These are phyloP conservation scores for Kazachstania sp. DNA, from an alignment of 1,139 yeast species.

Conservation along the genomic window DNA sequence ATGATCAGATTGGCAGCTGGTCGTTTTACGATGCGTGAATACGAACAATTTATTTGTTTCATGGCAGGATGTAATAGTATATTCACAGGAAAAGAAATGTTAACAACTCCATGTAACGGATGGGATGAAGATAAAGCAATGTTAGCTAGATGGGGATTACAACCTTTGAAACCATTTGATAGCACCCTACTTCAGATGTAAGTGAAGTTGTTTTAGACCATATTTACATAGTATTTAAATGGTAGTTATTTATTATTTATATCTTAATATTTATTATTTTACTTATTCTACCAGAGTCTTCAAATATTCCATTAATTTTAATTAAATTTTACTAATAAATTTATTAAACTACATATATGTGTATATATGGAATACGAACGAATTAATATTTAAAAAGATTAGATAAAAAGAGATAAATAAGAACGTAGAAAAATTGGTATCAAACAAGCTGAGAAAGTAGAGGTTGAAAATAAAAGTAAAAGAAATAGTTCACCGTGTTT, in stretches of 20 bases:
- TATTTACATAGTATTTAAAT: not conserved
- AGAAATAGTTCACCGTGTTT: too few species aligned
- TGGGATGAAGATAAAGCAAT: constrained; percentile 74
- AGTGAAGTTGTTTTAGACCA: not conserved
- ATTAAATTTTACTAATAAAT: too few species aligned
- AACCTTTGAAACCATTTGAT: constrained; percentile 53
- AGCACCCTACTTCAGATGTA: not conserved
- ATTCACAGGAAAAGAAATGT: constrained; percentile 73
- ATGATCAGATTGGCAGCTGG: constrained; percentile 76
- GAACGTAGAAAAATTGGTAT: too few species aligned
- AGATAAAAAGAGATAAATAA: too few species aligned
- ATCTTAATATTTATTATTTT: too few species aligned
- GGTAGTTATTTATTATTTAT: not conserved
- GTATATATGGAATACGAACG: too few species aligned
- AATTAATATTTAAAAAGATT: too few species aligned
- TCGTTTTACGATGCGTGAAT: constrained; percentile 69
- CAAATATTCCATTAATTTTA: too few species aligned
- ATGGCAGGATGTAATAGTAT: constrained; percentile 76
- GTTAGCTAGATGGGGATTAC: constrained; percentile 63
- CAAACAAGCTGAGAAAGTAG: too few species aligned
- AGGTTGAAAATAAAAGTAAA: too few species aligned
- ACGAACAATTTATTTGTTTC: constrained; percentile 67
- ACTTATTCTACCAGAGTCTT: too few species aligned
- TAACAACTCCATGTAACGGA: constrained; percentile 75
- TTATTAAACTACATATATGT: too few species aligned